phyloP scores from a whole-genome alignment of 192 early-diverging fungal genomes.

The Phycomyces nitens region DNA sequence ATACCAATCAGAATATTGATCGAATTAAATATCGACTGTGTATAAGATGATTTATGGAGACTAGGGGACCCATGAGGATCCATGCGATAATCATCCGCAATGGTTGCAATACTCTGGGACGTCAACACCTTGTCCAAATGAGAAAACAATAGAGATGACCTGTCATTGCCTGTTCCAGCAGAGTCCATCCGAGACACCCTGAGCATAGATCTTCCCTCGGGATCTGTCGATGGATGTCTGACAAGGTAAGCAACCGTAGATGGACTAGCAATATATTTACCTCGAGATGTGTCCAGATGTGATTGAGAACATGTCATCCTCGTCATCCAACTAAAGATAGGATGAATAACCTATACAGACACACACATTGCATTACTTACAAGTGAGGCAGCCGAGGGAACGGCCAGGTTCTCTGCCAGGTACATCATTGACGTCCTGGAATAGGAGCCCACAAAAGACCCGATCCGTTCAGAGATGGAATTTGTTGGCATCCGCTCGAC shows the following conservation, averaged over 20 bases:
- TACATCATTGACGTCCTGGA: conserved; percentile 35
- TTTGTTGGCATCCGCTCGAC: neutral
- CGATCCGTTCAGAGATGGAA: conserved; percentile 23
- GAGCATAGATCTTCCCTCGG: conserved; percentile 4
- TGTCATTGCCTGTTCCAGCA: conserved; percentile 6
- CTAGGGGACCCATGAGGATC: conserved; percentile 10
- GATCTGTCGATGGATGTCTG: conserved; percentile 7
- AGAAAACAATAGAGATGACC: conserved; percentile 16
- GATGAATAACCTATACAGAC: neutral
- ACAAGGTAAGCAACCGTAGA: neutral
- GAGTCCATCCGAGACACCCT: conserved; percentile 3
- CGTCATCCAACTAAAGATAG: neutral
- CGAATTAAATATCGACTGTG: conserved; percentile 51
- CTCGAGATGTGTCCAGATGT: conserved; percentile 3
- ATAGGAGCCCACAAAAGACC: conserved; percentile 37
- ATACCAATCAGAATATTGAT: conserved; percentile 66
- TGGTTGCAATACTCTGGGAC: conserved; percentile 20
- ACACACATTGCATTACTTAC: conserved; percentile 4
- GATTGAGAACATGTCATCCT: neutral
- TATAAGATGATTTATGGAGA: conserved; percentile 38
- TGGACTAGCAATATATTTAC: no score
- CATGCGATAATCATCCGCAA: conserved; percentile 27
- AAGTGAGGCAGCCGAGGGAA: conserved; percentile 1
- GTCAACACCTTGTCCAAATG: conserved; percentile 25
- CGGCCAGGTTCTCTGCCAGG: conserved; percentile 38